Evolutionary conservation across 495 filamentous ascomycete genomes (phyloP), one percentile per base, ranked within the genome.

Genomic region (Neurospora cerealis): DNA sequence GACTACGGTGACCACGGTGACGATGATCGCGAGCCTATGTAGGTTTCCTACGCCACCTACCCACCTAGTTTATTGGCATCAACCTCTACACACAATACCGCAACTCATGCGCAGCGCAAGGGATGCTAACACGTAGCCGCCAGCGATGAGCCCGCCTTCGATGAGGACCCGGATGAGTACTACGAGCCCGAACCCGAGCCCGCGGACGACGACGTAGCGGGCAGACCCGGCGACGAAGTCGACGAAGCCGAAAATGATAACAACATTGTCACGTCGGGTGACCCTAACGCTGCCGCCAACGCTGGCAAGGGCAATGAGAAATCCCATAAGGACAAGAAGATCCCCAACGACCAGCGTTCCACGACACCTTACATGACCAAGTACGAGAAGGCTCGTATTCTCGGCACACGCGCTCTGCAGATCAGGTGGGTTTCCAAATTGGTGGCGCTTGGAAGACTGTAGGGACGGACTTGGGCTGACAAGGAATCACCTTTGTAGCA

Each of bases 301-400:
- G 80, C 77, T 71, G 81, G 81, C 60, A 87, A 85, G 73, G 81
- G 82, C 36, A 80, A 78, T 62, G 84, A 84, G 37, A 86, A 85
- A 78, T 91, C 89, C 75, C 81, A 89, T 75, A 93, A 93, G 80
- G 92, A 93, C 80, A 98, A 96, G 87, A 95, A 92, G 83, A 92
- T 99, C 60, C 88, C 94, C 39, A 91, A 93, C 75, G 94, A 97
- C 71, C 87, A 96, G 85, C 89, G 96, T 76, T 91, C 88, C 8
- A 98, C 96, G 2, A 99, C 96, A 60, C 96, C 96, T 6, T 99
- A 97, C 86, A 96, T 99, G 94, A 99, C 96, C 77, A 99, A 99
- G 84, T 99, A 99, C 84, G 96, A 99, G 88, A 88, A 90, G 77
- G 96, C 96, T 70, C 90, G 96, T 77, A 92, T 99, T 72, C 85